A percentile compares a stretch with the other conserved stretches of the same genome.
Conservation (phyloP, 805 yeast species). For the Candida tibetensis region DNA sequence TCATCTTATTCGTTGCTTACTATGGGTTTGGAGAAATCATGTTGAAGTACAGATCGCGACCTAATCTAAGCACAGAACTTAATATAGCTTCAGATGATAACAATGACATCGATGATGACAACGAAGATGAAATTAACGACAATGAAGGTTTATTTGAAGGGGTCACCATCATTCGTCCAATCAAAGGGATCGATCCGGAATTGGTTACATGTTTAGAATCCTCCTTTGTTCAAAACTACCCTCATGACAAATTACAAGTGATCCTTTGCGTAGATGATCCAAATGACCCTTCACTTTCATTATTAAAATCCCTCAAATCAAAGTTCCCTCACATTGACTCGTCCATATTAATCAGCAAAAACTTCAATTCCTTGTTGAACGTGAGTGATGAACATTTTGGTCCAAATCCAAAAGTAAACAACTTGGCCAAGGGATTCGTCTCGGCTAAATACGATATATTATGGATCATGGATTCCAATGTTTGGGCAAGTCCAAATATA, state of each 20-base stretch:
- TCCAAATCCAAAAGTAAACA: constrained; percentile 87
- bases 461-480: constrained; percentile 87
- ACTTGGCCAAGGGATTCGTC: constrained; percentile 75
- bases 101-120: constrained; percentile 4
- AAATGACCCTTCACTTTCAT: constrained; percentile 61
- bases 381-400: constrained; percentile 55
- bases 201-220: constrained; percentile 64
- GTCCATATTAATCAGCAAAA: constrained; percentile 45
- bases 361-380: constrained; percentile 12
- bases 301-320: constrained; percentile 48
- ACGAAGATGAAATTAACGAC: too few relatives aligned
- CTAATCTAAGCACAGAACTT: constrained; percentile 11
- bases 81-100: constrained; percentile 1
- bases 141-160: constrained; percentile 22
- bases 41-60: constrained; percentile 25
- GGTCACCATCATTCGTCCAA: constrained; percentile 77
- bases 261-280: constrained; percentile 70
- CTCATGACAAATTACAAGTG: constrained; percentile 57
- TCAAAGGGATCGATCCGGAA: constrained; percentile 81
- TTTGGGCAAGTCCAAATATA: constrained; percentile 68
- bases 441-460: constrained; percentile 67
- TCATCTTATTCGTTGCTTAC: constrained; percentile 35
- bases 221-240: constrained; percentile 67
- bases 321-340: constrained; percentile 60
- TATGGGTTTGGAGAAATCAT: constrained; percentile 40